These are phyloP conservation scores for Raphanus sativus DNA, from an alignment of 345 rosid species.

Conservation along the genomic window DNA sequence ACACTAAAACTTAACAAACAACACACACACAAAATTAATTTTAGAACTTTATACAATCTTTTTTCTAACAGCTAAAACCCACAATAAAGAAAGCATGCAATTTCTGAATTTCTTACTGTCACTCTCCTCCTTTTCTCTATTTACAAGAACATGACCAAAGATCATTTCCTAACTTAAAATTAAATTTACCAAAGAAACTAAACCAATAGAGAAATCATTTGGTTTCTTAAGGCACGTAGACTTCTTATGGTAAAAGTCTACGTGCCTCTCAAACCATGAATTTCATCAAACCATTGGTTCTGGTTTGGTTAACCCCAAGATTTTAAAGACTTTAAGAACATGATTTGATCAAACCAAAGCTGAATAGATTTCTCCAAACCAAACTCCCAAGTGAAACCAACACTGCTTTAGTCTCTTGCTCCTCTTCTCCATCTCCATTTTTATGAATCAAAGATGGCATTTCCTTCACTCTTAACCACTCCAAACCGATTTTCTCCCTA, in stretches of 20 bases:
- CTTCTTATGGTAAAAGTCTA: not conserved
- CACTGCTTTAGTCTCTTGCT: conserved; percentile 62
- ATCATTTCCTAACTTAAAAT: conserved; percentile 6
- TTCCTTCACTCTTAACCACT: conserved; percentile 75
- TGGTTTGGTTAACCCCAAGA: not conserved
- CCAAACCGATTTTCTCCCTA: conserved; percentile 63
- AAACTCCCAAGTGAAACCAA: conserved; percentile 78
- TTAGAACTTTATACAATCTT: conserved; percentile 27
- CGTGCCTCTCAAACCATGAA: conserved; percentile 13
- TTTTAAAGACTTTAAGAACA: conserved; percentile 44
- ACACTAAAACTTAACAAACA: conserved; percentile 4
- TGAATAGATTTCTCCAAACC: conserved; percentile 82
- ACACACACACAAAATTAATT: not conserved
- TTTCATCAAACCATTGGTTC: not conserved
- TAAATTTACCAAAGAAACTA: conserved; percentile 2
- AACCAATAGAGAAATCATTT: not conserved
- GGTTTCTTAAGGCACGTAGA: conserved; percentile 12
- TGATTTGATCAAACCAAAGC: conserved; percentile 79
- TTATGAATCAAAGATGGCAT: conserved; percentile 50
- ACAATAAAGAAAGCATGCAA: conserved; percentile 1
- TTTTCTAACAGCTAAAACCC: not conserved
- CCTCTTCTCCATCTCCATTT: conserved; percentile 57
- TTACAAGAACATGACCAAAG: conserved; percentile 30
- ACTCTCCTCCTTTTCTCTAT: conserved; percentile 17
- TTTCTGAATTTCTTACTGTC: conserved; percentile 1